phyloP scores from a whole-genome alignment of 345 rosid genomes.

The Brassica carinata region DNA sequence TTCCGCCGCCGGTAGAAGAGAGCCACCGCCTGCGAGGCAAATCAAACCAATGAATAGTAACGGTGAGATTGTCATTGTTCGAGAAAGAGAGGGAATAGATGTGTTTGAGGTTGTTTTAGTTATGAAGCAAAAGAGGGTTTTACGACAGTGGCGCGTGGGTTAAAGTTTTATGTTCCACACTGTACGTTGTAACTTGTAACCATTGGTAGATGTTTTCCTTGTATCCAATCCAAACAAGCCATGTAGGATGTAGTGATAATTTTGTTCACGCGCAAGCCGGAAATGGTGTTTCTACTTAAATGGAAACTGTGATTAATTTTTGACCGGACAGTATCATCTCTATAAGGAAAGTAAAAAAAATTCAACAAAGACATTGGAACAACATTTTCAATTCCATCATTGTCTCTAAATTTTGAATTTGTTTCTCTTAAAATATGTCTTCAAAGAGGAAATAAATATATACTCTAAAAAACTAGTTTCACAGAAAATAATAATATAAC shows the following conservation, averaged over 20 bases:
- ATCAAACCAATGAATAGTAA: slow-evolving; percentile 23
- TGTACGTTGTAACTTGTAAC: neutral
- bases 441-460: no score
- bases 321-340: slow-evolving; percentile 25
- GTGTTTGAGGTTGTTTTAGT: neutral
- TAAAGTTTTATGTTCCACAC: neutral
- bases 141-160: neutral
- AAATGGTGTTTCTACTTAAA: neutral
- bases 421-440: no score
- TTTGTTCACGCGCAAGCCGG: neutral
- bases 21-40: slow-evolving; percentile 14
- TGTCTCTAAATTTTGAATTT: neutral
- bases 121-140: neutral
- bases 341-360: slow-evolving; percentile 7
- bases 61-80: slow-evolving; percentile 30
- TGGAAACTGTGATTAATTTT: slow-evolving; percentile 21
- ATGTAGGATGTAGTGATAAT: slow-evolving; percentile 8
- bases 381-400: neutral
- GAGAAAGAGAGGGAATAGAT: neutral
- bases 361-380: neutral
- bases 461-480: no score
- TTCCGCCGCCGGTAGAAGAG: slow-evolving; percentile 15
- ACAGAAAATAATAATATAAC: no score
- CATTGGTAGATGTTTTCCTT: neutral
- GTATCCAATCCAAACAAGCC: slow-evolving; percentile 4